phyloP scores from a whole-genome alignment of 768 basidiomycete genomes.

The Lyophyllum shimeji region DNA sequence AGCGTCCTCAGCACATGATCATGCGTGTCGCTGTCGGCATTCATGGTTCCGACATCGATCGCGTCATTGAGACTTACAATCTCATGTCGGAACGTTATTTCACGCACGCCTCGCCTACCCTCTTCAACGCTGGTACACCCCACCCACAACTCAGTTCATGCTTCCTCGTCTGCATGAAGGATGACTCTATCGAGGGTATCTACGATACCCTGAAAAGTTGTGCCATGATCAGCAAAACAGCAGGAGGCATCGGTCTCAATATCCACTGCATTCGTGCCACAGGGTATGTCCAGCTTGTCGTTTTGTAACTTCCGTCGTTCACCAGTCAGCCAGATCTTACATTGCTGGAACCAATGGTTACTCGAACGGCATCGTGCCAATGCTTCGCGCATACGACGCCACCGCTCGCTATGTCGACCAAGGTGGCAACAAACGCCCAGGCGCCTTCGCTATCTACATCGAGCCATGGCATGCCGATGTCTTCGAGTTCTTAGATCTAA shows the following conservation, averaged over 20 bases:
- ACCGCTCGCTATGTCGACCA: slow-evolving; percentile 99
- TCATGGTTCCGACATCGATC: slow-evolving; percentile 86
- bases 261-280: slow-evolving; percentile 98
- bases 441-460: slow-evolving; percentile 97
- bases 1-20: slow-evolving; percentile 98
- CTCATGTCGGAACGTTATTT: slow-evolving; percentile 99
- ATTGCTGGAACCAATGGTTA: slow-evolving; percentile 99
- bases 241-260: slow-evolving; percentile 94
- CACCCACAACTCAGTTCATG: slow-evolving; percentile 94
- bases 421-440: slow-evolving; percentile 98
- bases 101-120: slow-evolving; percentile 95
- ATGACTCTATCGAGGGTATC: slow-evolving; percentile 98
- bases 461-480: slow-evolving; percentile 99
- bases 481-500: slow-evolving; percentile 95
- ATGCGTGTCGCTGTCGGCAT: slow-evolving; percentile 99
- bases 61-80: slow-evolving; percentile 88
- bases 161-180: slow-evolving; percentile 98
- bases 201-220: slow-evolving; percentile 98
- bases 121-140: slow-evolving; percentile 98
- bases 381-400: slow-evolving; percentile 97
- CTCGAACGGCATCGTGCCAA: slow-evolving; percentile 98
- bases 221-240: slow-evolving; percentile 99
- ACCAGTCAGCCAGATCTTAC: slow-evolving; percentile 65
- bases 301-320: neutral
- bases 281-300: slow-evolving; percentile 52